A percentile compares a stretch with the other conserved stretches of the same genome.
These are phyloP conservation scores for Teunomyces kruisii DNA, from an alignment of 805 yeast species.

Conservation along the genomic window DNA sequence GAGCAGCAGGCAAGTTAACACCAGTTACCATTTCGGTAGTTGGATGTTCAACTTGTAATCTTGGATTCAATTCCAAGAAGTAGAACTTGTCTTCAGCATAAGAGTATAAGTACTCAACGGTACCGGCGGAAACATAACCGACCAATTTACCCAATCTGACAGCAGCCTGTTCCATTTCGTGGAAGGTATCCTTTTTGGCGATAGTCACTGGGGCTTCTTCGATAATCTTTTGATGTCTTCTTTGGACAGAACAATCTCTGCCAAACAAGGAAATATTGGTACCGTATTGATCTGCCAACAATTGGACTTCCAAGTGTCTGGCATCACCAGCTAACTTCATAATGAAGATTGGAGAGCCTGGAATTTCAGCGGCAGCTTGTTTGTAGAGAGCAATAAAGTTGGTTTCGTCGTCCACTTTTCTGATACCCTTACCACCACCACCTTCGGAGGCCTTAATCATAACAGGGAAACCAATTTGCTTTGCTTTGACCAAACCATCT, in stretches of 20 bases:
- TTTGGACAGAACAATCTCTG: slow-evolving; percentile 98
- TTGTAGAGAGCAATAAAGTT: slow-evolving; percentile 75
- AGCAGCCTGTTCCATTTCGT: slow-evolving; percentile 94
- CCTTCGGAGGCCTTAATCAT: slow-evolving; percentile 99
- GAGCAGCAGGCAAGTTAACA: slow-evolving; percentile 97
- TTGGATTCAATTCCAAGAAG: slow-evolving; percentile 95
- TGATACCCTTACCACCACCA: slow-evolving; percentile 99
- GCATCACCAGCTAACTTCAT: slow-evolving; percentile 98
- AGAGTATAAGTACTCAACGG: slow-evolving; percentile 95
- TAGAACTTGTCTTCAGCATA: slow-evolving; percentile 93
- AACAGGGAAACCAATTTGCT: slow-evolving; percentile 91
- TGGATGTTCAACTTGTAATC: slow-evolving; percentile 99
- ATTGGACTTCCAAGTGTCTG: slow-evolving; percentile 96
- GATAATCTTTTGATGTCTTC: slow-evolving; percentile 98
- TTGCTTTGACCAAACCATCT: slow-evolving; percentile 86
- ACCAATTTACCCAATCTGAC: slow-evolving; percentile 95
- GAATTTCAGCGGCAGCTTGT: slow-evolving; percentile 96
- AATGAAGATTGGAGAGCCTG: slow-evolving; percentile 97
- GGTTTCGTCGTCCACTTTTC: slow-evolving; percentile 86
- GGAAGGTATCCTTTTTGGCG: slow-evolving; percentile 83
- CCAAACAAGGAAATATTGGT: slow-evolving; percentile 96
- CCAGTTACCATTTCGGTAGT: slow-evolving; percentile 99
- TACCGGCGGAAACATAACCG: slow-evolving; percentile 99
- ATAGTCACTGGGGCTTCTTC: slow-evolving; percentile 99
- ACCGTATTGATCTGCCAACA: slow-evolving; percentile 97